These are phyloP conservation scores for Kurtzmaniella quercitrusa DNA, from an alignment of 1,139 yeast species.

Conservation along the genomic window DNA sequence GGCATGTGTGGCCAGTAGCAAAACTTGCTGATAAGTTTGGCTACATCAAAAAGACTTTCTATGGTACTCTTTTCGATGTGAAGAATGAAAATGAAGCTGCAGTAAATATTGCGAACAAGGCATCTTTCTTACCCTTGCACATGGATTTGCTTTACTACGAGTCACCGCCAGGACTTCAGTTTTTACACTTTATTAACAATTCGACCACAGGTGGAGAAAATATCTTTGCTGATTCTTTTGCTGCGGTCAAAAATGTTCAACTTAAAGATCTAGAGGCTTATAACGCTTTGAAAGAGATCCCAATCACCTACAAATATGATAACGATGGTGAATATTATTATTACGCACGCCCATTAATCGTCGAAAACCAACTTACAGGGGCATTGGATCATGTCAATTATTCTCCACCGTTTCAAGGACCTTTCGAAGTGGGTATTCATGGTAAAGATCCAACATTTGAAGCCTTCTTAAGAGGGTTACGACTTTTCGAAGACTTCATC, in stretches of 20 bases:
- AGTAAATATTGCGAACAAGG: slow-evolving; percentile 73
- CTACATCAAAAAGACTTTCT: slow-evolving; percentile 68
- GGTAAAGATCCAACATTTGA: slow-evolving; percentile 32
- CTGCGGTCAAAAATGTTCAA: slow-evolving; percentile 57
- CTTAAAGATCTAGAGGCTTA: slow-evolving; percentile 61
- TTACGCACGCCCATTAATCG: slow-evolving; percentile 62
- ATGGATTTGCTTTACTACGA: slow-evolving; percentile 80
- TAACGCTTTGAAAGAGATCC: slow-evolving; percentile 57
- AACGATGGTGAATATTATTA: slow-evolving; percentile 63
- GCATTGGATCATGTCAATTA: slow-evolving; percentile 61
- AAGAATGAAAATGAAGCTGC: slow-evolving; percentile 52
- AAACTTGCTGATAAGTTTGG: slow-evolving; percentile 61
- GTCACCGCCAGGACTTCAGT: slow-evolving; percentile 80
- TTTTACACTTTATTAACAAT: slow-evolving; percentile 65
- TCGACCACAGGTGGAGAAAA: slow-evolving; percentile 68
- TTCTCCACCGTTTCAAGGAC: slow-evolving; percentile 86
- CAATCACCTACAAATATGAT: slow-evolving; percentile 68
- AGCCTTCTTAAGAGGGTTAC: slow-evolving; percentile 58
- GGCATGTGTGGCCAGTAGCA: slow-evolving; percentile 37
- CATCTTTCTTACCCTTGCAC: slow-evolving; percentile 65
- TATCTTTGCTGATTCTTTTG: slow-evolving; percentile 69
- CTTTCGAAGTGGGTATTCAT: slow-evolving; percentile 54
- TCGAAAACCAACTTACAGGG: slow-evolving; percentile 41
- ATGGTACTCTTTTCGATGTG: slow-evolving; percentile 73
- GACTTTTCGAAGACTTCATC: slow-evolving; percentile 56